Conservation (phyloP, 257 asterid genomes). For the Plantago ovata region DNA sequence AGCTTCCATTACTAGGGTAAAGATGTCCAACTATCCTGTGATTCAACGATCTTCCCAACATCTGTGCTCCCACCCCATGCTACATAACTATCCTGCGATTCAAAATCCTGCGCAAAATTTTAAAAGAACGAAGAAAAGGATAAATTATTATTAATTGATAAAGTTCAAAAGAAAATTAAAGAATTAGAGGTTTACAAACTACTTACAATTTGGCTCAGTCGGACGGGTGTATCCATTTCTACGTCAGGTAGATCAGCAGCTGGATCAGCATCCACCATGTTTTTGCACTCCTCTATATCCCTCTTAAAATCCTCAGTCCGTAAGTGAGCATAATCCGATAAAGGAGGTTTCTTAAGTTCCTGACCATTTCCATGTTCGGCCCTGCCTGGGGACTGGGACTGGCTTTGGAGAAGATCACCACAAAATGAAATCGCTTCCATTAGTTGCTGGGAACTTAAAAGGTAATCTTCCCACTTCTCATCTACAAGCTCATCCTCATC, state of each 20-base stretch:
- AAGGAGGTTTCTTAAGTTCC: conserved; percentile 37
- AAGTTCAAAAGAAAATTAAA: background rate
- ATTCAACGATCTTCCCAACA: conserved; percentile 30
- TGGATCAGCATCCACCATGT: conserved; percentile 48
- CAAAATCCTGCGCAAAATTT: conserved; percentile 40
- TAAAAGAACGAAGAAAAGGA: background rate
- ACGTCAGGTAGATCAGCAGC: conserved; percentile 48
- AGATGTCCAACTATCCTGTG: too few species aligned
- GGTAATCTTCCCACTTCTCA: conserved; percentile 60
- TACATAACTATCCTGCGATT: conserved; percentile 77
- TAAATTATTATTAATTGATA: background rate
- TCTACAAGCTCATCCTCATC: conserved; percentile 34
- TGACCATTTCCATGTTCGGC: conserved; percentile 37
- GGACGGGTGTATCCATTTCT: conserved; percentile 65
- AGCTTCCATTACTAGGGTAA: too few species aligned
- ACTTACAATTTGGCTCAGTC: conserved; percentile 83
- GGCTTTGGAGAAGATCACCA: conserved; percentile 83
- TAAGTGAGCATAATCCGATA: conserved; percentile 67
- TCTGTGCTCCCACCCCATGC: conserved; percentile 72
- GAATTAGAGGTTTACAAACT: background rate
- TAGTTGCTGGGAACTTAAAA: conserved; percentile 82
- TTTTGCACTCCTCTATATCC: conserved; percentile 82
- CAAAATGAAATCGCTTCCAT: conserved; percentile 79
- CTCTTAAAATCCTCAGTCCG: conserved; percentile 72
- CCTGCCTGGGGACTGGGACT: conserved; percentile 84